A percentile compares a stretch with the other conserved stretches of the same genome.
Evolutionary conservation across 768 basidiomycete genomes (phyloP).

Genomic region (Cystobasidium tubakii): DNA sequence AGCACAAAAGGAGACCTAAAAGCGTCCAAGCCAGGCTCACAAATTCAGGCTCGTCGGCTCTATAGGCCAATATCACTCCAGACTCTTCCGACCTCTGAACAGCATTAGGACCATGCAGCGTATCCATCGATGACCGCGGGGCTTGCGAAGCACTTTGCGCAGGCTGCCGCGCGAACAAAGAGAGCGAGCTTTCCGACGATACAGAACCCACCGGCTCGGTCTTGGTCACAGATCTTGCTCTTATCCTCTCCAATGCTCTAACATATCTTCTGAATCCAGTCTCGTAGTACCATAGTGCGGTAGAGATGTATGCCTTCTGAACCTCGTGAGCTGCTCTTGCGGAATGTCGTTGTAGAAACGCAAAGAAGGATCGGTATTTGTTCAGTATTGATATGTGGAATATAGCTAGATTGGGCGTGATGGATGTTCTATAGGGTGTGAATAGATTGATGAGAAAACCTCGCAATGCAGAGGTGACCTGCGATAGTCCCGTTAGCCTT

Average conservation of each 20-base stretch:
- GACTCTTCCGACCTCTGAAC: constrained; percentile 60
- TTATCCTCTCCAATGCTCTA: constrained; percentile 70
- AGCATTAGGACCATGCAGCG: neutral
- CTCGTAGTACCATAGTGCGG: constrained; percentile 86
- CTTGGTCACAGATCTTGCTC: constrained; percentile 53
- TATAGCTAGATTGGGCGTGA: constrained; percentile 87
- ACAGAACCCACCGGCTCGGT: constrained; percentile 37
- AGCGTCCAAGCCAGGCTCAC: constrained; percentile 55
- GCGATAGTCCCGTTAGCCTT: neutral
- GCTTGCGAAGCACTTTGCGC: neutral
- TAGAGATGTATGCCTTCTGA: constrained; percentile 74
- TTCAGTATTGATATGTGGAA: constrained; percentile 79
- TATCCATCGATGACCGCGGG: neutral
- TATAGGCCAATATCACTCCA: constrained; percentile 71
- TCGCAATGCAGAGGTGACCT: constrained; percentile 87
- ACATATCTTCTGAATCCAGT: constrained; percentile 88
- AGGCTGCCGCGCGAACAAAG: constrained; percentile 13
- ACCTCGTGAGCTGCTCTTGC: constrained; percentile 76
- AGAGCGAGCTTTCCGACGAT: neutral
- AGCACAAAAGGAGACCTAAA: constrained; percentile 39
- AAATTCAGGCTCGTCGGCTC: constrained; percentile 80
- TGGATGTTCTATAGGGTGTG: constrained; percentile 70
- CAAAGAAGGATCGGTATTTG: constrained; percentile 73
- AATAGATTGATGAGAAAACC: constrained; percentile 76
- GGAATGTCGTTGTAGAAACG: constrained; percentile 77